A percentile compares a stretch with the other conserved stretches of the same genome.
phyloP scores from a whole-genome alignment of 345 rosid genomes.

The Camelina sativa region DNA sequence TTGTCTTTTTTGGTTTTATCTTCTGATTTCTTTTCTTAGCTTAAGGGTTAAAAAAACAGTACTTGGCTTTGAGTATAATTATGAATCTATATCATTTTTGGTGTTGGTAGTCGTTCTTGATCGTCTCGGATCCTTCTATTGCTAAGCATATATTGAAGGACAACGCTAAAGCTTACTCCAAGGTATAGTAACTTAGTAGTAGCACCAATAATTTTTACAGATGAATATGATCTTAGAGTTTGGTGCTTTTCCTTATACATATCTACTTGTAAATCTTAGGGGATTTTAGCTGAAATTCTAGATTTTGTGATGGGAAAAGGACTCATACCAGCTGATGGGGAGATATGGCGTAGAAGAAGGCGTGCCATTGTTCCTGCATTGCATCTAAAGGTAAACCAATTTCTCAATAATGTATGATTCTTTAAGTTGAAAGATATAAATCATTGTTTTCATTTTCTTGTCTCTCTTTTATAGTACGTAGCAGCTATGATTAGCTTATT shows the following conservation, averaged over 20 bases:
- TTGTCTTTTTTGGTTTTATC: conserved; percentile 29
- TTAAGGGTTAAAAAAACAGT: too few relatives aligned
- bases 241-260: conserved; percentile 7
- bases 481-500: conserved; percentile 89
- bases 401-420: neutral
- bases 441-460: conserved; percentile 19
- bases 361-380: conserved; percentile 94
- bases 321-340: conserved; percentile 96
- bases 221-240: conserved; percentile 5
- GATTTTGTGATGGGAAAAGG: conserved; percentile 99
- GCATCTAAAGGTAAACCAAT: conserved; percentile 73
- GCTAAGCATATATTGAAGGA: conserved; percentile 86
- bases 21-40: neutral
- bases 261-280: conserved; percentile 55
- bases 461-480: conserved; percentile 62
- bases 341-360: conserved; percentile 90
- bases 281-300: conserved; percentile 88
- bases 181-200: conserved; percentile 51
- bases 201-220: neutral
- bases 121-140: conserved; percentile 92
- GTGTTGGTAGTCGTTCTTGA: conserved; percentile 75
- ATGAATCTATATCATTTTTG: neutral
- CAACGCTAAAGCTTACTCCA: conserved; percentile 86
- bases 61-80: neutral
- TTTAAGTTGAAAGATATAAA: neutral